Evolutionary conservation across 164 flowering plant species (phyloP).

Genomic region (Vitis riparia): DNA sequence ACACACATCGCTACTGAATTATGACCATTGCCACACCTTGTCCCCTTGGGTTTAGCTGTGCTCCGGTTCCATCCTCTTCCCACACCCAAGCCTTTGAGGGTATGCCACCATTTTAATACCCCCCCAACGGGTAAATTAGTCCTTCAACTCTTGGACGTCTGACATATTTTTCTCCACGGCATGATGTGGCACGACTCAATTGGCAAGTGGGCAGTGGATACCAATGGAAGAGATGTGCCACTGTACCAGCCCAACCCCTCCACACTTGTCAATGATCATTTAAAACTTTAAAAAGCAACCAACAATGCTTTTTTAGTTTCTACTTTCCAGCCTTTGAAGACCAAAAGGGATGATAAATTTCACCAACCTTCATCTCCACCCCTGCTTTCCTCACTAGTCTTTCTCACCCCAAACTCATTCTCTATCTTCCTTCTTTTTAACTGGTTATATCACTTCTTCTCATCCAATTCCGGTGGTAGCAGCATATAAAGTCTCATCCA

Average conservation of each 20-base stretch:
- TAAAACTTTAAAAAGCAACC: constrained; percentile 15
- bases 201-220: constrained; percentile 7
- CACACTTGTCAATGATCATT: constrained; percentile 16
- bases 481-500: background rate
- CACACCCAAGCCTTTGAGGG: too few species aligned
- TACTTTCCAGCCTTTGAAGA: constrained; percentile 10
- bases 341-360: constrained; percentile 7
- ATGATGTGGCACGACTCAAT: background rate
- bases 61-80: background rate
- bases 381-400: constrained; percentile 3
- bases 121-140: background rate
- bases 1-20: constrained; percentile 8
- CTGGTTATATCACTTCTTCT: background rate
- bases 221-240: background rate
- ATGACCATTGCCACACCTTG: constrained; percentile 13
- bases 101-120: background rate
- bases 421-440: background rate
- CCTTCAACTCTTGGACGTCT: background rate
- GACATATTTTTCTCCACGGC: background rate
- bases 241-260: background rate
- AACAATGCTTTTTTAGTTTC: constrained; percentile 10
- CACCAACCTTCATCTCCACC: background rate
- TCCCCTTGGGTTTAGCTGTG: constrained; percentile 11
- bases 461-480: background rate
- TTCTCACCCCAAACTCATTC: background rate